These are phyloP conservation scores for Penicillium griseofulvum DNA, from an alignment of 2,329 filamentous ascomycete species.

Conservation along the genomic window DNA sequence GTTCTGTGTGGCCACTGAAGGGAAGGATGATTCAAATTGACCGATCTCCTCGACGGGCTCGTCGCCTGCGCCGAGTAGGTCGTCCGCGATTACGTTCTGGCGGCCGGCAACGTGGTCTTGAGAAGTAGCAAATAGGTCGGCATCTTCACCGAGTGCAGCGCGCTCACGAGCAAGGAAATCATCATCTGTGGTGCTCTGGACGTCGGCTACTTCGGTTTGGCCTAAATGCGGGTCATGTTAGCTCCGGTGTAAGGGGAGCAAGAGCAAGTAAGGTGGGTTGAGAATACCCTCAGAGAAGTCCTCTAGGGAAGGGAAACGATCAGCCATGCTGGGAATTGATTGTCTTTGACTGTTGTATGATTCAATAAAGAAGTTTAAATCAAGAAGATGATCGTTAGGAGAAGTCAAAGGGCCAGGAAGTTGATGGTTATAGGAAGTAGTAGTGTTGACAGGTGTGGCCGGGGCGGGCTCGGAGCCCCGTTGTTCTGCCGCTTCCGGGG, in stretches of 20 bases:
- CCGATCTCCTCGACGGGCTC: slow-evolving; percentile 47
- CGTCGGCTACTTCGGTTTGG: slow-evolving; percentile 35
- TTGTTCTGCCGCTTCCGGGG: slow-evolving; percentile 12
- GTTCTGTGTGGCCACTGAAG: slow-evolving; percentile 69
- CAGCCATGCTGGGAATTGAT: slow-evolving; percentile 59
- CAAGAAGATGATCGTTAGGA: neutral
- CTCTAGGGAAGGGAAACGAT: slow-evolving; percentile 75
- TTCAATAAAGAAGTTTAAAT: slow-evolving; percentile 5
- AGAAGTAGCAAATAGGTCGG: slow-evolving; percentile 78
- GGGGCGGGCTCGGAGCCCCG: slow-evolving; percentile 16
- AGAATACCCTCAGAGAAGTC: slow-evolving; percentile 65
- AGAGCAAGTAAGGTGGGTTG: slow-evolving; percentile 19
- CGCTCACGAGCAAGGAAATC: slow-evolving; percentile 93
- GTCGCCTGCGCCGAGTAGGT: slow-evolving; percentile 62
- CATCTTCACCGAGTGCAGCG: slow-evolving; percentile 86
- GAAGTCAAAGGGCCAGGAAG: slow-evolving; percentile 5
- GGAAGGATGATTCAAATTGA: slow-evolving; percentile 86
- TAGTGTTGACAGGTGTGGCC: slow-evolving; percentile 24
- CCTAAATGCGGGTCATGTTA: slow-evolving; percentile 32
- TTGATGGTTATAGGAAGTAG: slow-evolving; percentile 10
- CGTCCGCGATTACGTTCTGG: slow-evolving; percentile 63
- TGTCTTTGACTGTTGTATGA: slow-evolving; percentile 2
- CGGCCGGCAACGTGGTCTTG: slow-evolving; percentile 59
- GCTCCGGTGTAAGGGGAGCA: slow-evolving; percentile 18
- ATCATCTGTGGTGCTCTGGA: slow-evolving; percentile 52